phyloP scores from a whole-genome alignment of 257 asterid species.

The Parsonsia alboflavescens region DNA sequence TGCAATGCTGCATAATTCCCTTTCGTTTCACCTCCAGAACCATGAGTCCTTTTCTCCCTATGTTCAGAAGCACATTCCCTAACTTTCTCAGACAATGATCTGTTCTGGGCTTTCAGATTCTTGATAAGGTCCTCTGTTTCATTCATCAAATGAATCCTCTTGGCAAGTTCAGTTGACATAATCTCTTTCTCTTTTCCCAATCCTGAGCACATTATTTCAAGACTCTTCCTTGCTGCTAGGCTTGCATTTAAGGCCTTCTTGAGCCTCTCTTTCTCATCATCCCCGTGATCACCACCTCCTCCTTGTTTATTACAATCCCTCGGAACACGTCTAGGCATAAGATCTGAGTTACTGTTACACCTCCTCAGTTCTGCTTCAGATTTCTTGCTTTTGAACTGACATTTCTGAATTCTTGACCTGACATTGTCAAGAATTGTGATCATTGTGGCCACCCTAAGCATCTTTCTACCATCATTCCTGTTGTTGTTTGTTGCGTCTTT shows the following conservation, averaged over 20 bases:
- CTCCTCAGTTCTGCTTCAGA: slow-evolving; percentile 28
- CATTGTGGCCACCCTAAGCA: slow-evolving; percentile 87
- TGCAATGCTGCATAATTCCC: slow-evolving; percentile 33
- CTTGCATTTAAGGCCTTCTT: slow-evolving; percentile 44
- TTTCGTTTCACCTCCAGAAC: slow-evolving; percentile 20
- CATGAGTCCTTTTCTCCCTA: slow-evolving; percentile 10
- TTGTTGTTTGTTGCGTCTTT: slow-evolving; percentile 54
- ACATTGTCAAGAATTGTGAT: slow-evolving; percentile 70
- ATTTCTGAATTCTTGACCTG: slow-evolving; percentile 48
- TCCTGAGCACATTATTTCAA: slow-evolving; percentile 64
- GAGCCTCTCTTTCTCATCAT: slow-evolving; percentile 49
- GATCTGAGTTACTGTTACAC: slow-evolving; percentile 42
- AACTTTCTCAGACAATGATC: slow-evolving; percentile 38
- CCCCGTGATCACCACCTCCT: slow-evolving; percentile 5
- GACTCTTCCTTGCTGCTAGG: slow-evolving; percentile 52
- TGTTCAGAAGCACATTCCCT: slow-evolving; percentile 32
- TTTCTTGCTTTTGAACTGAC: slow-evolving; percentile 52
- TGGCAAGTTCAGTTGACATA: slow-evolving; percentile 57
- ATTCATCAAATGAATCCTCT: slow-evolving; percentile 41
- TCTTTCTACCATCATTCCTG: slow-evolving; percentile 53
- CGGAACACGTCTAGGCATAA: neutral
- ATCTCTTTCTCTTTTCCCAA: slow-evolving; percentile 73
- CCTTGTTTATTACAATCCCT: slow-evolving; percentile 25
- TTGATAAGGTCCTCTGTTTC: slow-evolving; percentile 54
- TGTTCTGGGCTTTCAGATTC: slow-evolving; percentile 47